A percentile compares a stretch with the other conserved stretches of the same genome.
Evolutionary conservation across 495 filamentous ascomycete genomes (phyloP).

Genomic region (Staphylotrichum longicolle): DNA sequence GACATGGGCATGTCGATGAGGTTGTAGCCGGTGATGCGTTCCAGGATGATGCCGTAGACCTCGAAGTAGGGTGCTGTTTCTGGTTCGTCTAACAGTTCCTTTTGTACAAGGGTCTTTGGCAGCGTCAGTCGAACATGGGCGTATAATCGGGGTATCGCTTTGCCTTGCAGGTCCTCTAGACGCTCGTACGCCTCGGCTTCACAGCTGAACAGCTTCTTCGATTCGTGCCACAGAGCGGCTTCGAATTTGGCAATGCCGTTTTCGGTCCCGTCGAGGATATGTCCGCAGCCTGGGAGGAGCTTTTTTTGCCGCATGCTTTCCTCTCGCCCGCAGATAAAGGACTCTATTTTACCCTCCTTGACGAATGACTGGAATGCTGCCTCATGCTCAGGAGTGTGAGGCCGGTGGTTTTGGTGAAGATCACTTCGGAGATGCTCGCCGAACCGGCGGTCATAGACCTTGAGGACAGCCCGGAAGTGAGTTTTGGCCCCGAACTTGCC

Average conservation of each 20-base stretch:
- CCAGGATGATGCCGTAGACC: neutral
- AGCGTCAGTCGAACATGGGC: neutral
- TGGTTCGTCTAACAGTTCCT: neutral
- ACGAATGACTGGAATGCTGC: conserved; percentile 4
- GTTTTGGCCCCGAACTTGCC: neutral
- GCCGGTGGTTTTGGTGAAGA: neutral
- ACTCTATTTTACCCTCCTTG: neutral
- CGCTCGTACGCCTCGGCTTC: neutral
- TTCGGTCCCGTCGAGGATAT: neutral
- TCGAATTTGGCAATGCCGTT: neutral
- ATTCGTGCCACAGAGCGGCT: neutral
- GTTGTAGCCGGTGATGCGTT: neutral
- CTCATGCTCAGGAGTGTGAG: neutral
- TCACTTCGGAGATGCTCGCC: neutral
- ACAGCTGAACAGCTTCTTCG: neutral
- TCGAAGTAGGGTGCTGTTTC: neutral
- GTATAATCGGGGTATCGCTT: neutral
- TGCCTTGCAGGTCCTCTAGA: neutral
- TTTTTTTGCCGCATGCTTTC: neutral
- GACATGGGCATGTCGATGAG: neutral
- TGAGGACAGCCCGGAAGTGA: neutral
- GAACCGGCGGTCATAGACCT: conserved; percentile 7
- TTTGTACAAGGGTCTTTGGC: neutral
- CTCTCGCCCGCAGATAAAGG: neutral
- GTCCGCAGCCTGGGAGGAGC: neutral